These are phyloP conservation scores for Luffa acutangula DNA, from an alignment of 306 rosid species.

Conservation along the genomic window DNA sequence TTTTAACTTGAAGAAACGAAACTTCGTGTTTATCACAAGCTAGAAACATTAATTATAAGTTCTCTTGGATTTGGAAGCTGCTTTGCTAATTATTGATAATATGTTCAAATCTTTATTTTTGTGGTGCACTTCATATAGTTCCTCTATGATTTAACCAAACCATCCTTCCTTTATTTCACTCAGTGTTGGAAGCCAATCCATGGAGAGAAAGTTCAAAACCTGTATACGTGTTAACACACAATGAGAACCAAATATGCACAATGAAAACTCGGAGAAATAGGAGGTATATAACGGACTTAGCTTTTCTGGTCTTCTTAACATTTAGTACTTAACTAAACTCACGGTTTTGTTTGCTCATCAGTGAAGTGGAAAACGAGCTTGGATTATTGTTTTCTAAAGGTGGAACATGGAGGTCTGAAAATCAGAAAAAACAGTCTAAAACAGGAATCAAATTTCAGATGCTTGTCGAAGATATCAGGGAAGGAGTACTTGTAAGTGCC, in stretches of 20 bases:
- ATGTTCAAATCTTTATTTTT: background rate
- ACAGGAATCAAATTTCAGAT: conserved; percentile 70
- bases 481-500: conserved; percentile 82
- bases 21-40: background rate
- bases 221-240: conserved; percentile 80
- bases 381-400: conserved; percentile 84
- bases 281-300: conserved; percentile 36
- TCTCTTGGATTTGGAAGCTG: background rate
- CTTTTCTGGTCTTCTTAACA: background rate
- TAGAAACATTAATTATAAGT: background rate
- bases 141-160: background rate
- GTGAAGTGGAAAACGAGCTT: conserved; percentile 93
- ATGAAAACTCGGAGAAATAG: conserved; percentile 94
- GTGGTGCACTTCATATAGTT: background rate
- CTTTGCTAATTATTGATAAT: background rate
- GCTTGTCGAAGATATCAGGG: conserved; percentile 93
- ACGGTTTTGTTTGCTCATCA: conserved; percentile 21
- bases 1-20: background rate
- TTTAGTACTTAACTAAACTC: background rate
- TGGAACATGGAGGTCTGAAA: conserved; percentile 52
- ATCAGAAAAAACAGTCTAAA: conserved; percentile 53
- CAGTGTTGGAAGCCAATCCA: conserved; percentile 88
- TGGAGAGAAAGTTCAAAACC: conserved; percentile 92
- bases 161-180: background rate
- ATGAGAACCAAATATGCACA: conserved; percentile 81